Evolutionary conservation across 495 filamentous ascomycete species (phyloP).

Genomic region (Darksidea phi): DNA sequence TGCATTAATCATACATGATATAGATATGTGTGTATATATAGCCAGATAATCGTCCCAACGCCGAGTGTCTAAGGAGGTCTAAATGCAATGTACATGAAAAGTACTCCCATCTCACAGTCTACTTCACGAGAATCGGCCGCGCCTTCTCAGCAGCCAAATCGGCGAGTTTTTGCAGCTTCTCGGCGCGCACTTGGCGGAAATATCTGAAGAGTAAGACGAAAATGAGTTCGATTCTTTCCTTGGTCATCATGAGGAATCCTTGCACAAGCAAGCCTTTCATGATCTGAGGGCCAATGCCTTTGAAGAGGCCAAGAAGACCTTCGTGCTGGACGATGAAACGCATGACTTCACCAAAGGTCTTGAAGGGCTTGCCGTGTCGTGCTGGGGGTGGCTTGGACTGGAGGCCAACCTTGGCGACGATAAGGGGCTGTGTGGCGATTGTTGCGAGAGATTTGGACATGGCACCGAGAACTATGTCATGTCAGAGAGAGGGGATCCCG

Average conservation of each 20-base stretch:
- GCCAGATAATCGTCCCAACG: too few relatives aligned
- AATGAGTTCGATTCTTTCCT: conserved; percentile 90
- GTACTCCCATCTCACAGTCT: background rate
- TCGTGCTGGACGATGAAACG: conserved; percentile 85
- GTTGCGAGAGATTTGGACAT: conserved; percentile 92
- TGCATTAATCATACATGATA: too few relatives aligned
- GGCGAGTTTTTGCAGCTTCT: conserved; percentile 69
- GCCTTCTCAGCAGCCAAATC: conserved; percentile 56
- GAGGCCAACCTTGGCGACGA: conserved; percentile 95
- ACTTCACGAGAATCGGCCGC: conserved; percentile 39
- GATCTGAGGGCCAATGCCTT: conserved; percentile 94
- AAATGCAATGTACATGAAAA: background rate
- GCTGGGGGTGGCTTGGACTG: conserved; percentile 87
- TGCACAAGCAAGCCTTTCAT: conserved; percentile 91
- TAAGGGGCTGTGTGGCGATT: conserved; percentile 89
- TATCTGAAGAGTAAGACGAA: conserved; percentile 87
- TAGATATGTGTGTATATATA: too few relatives aligned
- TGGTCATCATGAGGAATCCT: conserved; percentile 98
- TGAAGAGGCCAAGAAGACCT: conserved; percentile 79
- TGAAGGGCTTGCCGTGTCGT: conserved; percentile 87
- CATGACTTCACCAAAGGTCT: conserved; percentile 94
- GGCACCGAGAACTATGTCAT: conserved; percentile 72
- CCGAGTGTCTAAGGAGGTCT: background rate
- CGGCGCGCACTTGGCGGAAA: conserved; percentile 64
- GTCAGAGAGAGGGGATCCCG: conserved; percentile 30